phyloP scores from a whole-genome alignment of 192 early-diverging fungal genomes.

The Blastocladiella britannica region DNA sequence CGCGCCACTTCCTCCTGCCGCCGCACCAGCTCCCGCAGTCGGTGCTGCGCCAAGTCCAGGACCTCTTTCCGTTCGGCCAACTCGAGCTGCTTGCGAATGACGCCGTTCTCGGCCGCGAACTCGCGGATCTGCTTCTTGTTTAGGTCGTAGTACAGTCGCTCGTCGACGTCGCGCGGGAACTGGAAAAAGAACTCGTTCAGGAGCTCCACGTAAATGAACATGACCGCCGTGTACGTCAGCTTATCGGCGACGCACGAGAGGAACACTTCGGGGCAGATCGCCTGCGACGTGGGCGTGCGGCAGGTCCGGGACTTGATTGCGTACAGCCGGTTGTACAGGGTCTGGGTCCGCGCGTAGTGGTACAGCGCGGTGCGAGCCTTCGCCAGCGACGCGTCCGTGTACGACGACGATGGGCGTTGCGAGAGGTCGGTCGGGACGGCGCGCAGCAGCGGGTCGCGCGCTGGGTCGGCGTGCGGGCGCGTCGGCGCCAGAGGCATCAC shows the following conservation, averaged over 20 bases:
- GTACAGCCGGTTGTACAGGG: constrained; percentile 58
- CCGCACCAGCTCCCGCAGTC: not conserved
- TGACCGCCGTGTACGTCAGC: constrained; percentile 79
- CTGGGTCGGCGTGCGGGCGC: not conserved
- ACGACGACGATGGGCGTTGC: constrained; percentile 36
- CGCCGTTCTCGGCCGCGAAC: constrained; percentile 80
- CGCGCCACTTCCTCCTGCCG: not conserved
- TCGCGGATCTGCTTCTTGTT: constrained; percentile 52
- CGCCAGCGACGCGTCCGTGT: constrained; percentile 48
- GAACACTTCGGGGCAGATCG: constrained; percentile 88
- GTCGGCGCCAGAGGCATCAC: not conserved
- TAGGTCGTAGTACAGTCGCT: constrained; percentile 71
- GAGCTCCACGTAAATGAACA: constrained; percentile 95
- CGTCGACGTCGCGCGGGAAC: constrained; percentile 84
- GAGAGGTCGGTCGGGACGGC: constrained; percentile 21
- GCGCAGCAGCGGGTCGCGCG: not conserved
- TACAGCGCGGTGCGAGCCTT: constrained; percentile 59
- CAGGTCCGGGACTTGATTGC: constrained; percentile 68
- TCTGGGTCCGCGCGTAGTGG: constrained; percentile 50
- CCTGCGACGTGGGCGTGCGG: constrained; percentile 53
- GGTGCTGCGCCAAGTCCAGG: constrained; percentile 31
- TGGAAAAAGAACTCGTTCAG: constrained; percentile 98
- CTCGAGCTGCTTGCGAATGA: constrained; percentile 59
- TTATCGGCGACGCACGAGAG: constrained; percentile 83
- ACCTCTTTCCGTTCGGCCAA: constrained; percentile 65